Evolutionary conservation across 1,284 basidiomycete species (phyloP).

Genomic region (Cryptococcus floricola): DNA sequence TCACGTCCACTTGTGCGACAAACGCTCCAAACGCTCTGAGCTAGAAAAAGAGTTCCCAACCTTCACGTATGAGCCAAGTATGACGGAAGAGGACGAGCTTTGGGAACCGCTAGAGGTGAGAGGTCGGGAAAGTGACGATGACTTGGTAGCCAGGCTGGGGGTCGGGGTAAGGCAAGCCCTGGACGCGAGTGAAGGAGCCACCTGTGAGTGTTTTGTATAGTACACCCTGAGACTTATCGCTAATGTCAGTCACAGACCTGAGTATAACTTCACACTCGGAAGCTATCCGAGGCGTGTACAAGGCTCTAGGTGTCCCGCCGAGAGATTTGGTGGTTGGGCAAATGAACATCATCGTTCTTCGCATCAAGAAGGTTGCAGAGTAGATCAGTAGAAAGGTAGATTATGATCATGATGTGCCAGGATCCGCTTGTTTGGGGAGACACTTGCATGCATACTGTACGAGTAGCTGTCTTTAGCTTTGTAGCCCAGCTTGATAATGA

Average conservation of each 20-base stretch:
- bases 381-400: neutral
- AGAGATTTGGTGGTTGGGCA: conserved; percentile 25
- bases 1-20: conserved; percentile 33
- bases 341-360: conserved; percentile 39
- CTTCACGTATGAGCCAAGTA: conserved; percentile 18
- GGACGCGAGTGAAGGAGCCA: conserved; percentile 11
- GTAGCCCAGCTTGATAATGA: neutral
- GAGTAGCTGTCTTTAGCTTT: too few species aligned
- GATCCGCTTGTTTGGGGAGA: too few species aligned
- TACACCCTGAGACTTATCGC: too few species aligned
- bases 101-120: conserved; percentile 22
- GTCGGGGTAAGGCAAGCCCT: conserved; percentile 24
- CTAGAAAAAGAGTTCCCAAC: conserved; percentile 23
- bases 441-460: too few species aligned
- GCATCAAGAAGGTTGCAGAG: conserved; percentile 17
- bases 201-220: conserved; percentile 18
- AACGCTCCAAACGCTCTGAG: conserved; percentile 11
- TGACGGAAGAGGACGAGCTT: conserved; percentile 24
- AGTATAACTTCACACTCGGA: conserved; percentile 36
- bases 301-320: conserved; percentile 23
- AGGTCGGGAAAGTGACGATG: conserved; percentile 33
- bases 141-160: conserved; percentile 24
- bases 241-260: conserved; percentile 12
- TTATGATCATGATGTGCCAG: too few species aligned
- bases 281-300: conserved; percentile 28